Evolutionary conservation across 129 eudicot genomes (phyloP).

Genomic region (Artemisia argyi): DNA sequence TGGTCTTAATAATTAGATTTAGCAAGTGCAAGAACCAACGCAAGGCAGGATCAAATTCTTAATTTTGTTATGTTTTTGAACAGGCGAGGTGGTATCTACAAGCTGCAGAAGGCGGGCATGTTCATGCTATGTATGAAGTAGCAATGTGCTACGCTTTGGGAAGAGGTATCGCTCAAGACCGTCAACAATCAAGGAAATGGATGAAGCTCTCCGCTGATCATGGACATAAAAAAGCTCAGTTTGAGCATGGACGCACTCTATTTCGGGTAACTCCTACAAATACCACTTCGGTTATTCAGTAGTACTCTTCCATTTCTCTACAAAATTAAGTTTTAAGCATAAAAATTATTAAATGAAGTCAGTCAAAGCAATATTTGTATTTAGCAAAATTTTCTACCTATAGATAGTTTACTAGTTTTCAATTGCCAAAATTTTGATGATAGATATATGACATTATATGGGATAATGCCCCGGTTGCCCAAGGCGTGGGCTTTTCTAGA

Average conservation of each 20-base stretch:
- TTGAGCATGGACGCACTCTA: conserved; percentile 69
- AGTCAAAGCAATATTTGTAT: too few relatives aligned
- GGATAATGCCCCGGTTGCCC: too few relatives aligned
- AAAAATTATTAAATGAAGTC: too few relatives aligned
- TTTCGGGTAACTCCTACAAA: conserved; percentile 50
- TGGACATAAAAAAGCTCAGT: conserved; percentile 90
- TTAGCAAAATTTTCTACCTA: too few relatives aligned
- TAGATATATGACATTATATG: too few relatives aligned
- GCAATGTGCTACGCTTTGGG: conserved; percentile 72
- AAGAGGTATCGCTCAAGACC: conserved; percentile 55
- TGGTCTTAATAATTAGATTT: too few relatives aligned
- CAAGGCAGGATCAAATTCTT: neutral
- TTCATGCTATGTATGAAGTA: conserved; percentile 76
- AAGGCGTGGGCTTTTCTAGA: too few relatives aligned
- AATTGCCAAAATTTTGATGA: too few relatives aligned
- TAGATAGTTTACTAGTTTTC: too few relatives aligned
- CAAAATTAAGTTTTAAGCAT: too few relatives aligned
- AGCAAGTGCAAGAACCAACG: too few relatives aligned
- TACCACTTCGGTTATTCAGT: neutral
- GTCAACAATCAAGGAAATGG: conserved; percentile 70
- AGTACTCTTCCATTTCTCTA: too few relatives aligned
- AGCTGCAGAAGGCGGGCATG: conserved; percentile 89
- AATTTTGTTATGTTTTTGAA: conserved; percentile 15
- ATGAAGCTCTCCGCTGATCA: conserved; percentile 89
- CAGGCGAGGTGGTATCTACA: conserved; percentile 78